These are phyloP conservation scores for Pleochaeta shiraiana DNA, from an alignment of 2,329 filamentous ascomycete genomes.

Conservation along the genomic window DNA sequence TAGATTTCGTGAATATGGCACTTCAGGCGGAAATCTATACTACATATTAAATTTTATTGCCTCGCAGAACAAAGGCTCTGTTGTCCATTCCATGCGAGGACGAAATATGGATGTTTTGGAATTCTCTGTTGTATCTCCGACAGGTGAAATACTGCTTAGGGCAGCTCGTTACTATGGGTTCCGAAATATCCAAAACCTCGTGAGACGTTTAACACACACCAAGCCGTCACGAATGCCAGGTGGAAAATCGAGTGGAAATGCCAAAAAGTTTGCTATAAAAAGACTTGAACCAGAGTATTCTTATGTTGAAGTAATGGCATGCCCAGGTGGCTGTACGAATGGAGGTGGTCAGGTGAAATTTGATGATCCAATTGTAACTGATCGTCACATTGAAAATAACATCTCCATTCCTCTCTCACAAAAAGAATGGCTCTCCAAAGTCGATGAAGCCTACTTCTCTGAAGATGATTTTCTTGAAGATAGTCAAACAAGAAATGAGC, in stretches of 20 bases:
- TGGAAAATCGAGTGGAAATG: constrained; percentile 36
- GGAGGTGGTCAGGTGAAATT: constrained; percentile 90
- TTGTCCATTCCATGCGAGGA: constrained; percentile 49
- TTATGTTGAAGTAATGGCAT: constrained; percentile 99
- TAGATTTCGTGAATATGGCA: constrained; percentile 36
- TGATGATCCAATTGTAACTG: constrained; percentile 45
- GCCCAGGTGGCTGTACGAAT: constrained; percentile 96
- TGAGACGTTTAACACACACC: constrained; percentile 71
- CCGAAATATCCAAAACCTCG: constrained; percentile 93
- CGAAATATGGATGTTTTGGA: constrained; percentile 85
- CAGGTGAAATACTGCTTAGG: constrained; percentile 42
- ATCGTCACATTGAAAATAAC: constrained; percentile 23
- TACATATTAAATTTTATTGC: constrained; percentile 63
- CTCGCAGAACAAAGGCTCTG: constrained; percentile 45
- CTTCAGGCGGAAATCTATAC: constrained; percentile 74
- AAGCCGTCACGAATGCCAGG: constrained; percentile 61
- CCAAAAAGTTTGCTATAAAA: constrained; percentile 24
- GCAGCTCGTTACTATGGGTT: constrained; percentile 93
- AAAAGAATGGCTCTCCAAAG: constrained; percentile 57
- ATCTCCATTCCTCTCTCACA: constrained; percentile 35
- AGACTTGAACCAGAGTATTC: constrained; percentile 41
- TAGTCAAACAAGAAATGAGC: constrained; percentile 9
- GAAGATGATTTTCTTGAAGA: constrained; percentile 28
- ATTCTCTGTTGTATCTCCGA: constrained; percentile 41
- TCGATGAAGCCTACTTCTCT: constrained; percentile 85